Percentiles rank a stretch among this genome's conserved stretches.
Conservation (phyloP, 2,329 filamentous ascomycete species). For the Fusarium sp. region DNA sequence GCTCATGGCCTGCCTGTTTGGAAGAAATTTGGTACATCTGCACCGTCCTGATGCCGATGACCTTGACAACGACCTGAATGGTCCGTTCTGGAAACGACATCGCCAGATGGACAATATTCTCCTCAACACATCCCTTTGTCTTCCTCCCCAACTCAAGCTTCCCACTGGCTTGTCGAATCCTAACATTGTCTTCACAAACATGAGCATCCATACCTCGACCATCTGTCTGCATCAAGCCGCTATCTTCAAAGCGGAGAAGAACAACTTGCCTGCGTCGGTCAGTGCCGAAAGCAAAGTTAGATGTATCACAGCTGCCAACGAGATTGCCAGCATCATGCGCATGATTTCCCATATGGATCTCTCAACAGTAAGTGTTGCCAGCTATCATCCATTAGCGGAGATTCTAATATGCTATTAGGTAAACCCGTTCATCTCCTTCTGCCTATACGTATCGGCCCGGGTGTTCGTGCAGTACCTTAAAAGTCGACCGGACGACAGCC, state of each 20-base stretch:
- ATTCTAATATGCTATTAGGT: conserved; percentile 65
- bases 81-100: conserved; percentile 96
- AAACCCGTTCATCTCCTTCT: conserved; percentile 96
- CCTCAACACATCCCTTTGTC: conserved; percentile 82
- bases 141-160: conserved; percentile 84
- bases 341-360: conserved; percentile 93
- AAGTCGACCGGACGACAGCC: conserved; percentile 85
- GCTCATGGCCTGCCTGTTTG: conserved; percentile 88
- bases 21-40: conserved; percentile 88
- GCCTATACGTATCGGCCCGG: conserved; percentile 92
- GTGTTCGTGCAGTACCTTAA: conserved; percentile 98
- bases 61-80: conserved; percentile 86
- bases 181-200: conserved; percentile 93
- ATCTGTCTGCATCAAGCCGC: conserved; percentile 99
- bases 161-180: conserved; percentile 79
- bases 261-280: conserved; percentile 79
- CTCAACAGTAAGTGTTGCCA: conserved; percentile 70
- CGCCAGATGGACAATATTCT: conserved; percentile 89
- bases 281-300: conserved; percentile 90
- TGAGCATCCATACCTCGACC: conserved; percentile 95
- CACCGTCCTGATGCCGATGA: conserved; percentile 87
- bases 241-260: conserved; percentile 96
- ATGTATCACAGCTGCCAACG: conserved; percentile 91
- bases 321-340: conserved; percentile 94
- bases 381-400: background rate